Evolutionary conservation across 169 alveolate species (phyloP), one percentile per base, ranked within the genome.

Genomic region (Plasmodium malariae): DNA sequence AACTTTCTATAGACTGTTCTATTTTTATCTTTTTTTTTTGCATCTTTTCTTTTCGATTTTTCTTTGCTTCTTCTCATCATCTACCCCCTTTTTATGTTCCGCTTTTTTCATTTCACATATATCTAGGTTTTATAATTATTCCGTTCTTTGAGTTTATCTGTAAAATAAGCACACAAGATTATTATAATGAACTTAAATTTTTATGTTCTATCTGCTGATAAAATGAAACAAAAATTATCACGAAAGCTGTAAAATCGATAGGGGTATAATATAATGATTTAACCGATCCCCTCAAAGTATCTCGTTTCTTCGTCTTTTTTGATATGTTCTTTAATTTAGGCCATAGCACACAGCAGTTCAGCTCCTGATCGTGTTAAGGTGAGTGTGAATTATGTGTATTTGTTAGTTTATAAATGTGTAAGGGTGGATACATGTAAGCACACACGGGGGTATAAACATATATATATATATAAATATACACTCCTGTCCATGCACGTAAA

Each of bases 211-310:
- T n/a, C n/a, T n/a, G n/a, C n/a, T n/a, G n/a, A n/a, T n/a, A n/a
- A n/a, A n/a, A n/a, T n/a, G n/a, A n/a, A n/a, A n/a, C n/a, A n/a
- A n/a, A n/a, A n/a, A n/a, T n/a, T n/a, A n/a, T n/a, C n/a, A n/a
- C n/a, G n/a, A n/a, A n/a, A n/a, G n/a, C n/a, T n/a, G n/a, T n/a
- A n/a, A n/a, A 36, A 26, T 34, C 60, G 34, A 36, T 30, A 36
- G 43, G 7, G 74, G 51, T 6, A 40, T 5, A 40, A 40, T 6
- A 40, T 9, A 40, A 40, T 40, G 9, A 40, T 5, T 3, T 67
- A 59, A 74, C 88, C 74, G 88, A 57, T 74, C 88, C 88, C 51
- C 88, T 57, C 60, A 74, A 32, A 11, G 59, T 62, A 28, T 74
- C 74, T 36, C 36, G 30, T 65, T 62, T 74, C 5, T 57, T 40